Evolutionary conservation across 257 asterid genomes (phyloP).

Genomic region (Penstemon eatonii): DNA sequence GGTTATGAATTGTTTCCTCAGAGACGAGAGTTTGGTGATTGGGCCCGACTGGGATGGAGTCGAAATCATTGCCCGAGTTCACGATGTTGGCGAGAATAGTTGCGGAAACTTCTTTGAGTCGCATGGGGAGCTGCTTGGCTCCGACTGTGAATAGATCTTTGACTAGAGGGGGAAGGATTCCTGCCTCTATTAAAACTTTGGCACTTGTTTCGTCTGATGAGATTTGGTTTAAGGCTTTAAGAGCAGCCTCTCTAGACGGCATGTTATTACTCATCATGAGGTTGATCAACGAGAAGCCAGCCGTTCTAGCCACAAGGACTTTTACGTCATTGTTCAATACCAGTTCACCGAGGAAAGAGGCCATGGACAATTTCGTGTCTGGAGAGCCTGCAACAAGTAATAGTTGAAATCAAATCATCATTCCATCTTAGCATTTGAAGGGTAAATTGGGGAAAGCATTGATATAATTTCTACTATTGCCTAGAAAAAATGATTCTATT

Average conservation of each 20-base stretch:
- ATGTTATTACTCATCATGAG: constrained; percentile 61
- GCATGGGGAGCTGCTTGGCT: constrained; percentile 63
- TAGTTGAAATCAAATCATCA: not conserved
- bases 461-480: too few relatives aligned
- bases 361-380: constrained; percentile 87
- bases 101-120: constrained; percentile 84
- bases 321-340: constrained; percentile 75
- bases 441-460: too few relatives aligned
- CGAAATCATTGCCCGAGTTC: constrained; percentile 77
- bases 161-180: constrained; percentile 92
- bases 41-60: constrained; percentile 68
- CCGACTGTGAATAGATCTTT: constrained; percentile 83
- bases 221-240: constrained; percentile 81
- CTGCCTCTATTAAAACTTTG: constrained; percentile 75
- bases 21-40: constrained; percentile 79
- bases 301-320: constrained; percentile 70
- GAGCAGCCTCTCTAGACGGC: constrained; percentile 80
- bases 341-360: constrained; percentile 79
- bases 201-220: constrained; percentile 87
- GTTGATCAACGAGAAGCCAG: constrained; percentile 73
- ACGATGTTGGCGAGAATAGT: constrained; percentile 83
- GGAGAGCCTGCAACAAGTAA: constrained; percentile 61
- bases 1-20: constrained; percentile 72
- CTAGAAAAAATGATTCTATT: too few relatives aligned
- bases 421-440: not conserved